These are phyloP conservation scores for Thuidium tamariscinum DNA, from an alignment of 225 moss, liverwort and hornwort species.

Conservation along the genomic window DNA sequence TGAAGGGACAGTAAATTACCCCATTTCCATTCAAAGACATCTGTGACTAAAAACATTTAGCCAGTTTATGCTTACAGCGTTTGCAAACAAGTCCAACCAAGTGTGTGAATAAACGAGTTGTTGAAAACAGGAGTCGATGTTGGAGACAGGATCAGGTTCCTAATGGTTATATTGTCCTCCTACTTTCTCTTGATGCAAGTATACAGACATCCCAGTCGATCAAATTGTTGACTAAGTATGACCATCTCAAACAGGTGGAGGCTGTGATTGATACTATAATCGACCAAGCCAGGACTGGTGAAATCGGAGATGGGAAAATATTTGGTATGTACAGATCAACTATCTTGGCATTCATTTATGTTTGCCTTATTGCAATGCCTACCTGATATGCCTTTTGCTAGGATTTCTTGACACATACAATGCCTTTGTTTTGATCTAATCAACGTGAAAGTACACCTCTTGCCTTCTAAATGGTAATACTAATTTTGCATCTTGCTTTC, in stretches of 20 bases:
- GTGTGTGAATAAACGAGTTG: background rate
- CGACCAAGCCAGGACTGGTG: slow-evolving; percentile 78
- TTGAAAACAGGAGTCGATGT: background rate
- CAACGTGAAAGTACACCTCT: background rate
- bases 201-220: background rate
- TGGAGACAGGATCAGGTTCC: background rate
- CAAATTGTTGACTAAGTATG: background rate
- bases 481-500: background rate
- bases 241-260: slow-evolving; percentile 45
- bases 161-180: background rate
- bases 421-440: background rate
- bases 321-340: slow-evolving; percentile 32
- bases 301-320: slow-evolving; percentile 94
- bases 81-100: background rate
- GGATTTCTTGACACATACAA: background rate
- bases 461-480: background rate
- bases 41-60: background rate
- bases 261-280: slow-evolving; percentile 66
- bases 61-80: background rate
- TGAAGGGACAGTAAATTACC: background rate
- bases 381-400: background rate
- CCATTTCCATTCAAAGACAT: background rate
- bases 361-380: background rate
- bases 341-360: background rate
- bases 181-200: background rate